phyloP scores from a whole-genome alignment of 257 asterid genomes.

The Striga asiatica region DNA sequence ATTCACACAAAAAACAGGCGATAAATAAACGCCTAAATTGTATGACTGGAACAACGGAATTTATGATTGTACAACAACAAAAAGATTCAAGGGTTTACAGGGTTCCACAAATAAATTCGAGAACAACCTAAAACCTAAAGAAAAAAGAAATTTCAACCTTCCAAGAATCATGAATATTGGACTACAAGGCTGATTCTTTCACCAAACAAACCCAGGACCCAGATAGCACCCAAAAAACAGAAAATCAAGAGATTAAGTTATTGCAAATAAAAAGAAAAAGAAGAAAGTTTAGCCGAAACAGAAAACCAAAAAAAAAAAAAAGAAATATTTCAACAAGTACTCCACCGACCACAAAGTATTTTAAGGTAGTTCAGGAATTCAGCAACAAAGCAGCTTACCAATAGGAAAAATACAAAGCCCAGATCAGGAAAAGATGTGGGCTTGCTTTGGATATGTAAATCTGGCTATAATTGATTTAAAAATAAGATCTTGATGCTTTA shows the following conservation, averaged over 20 bases:
- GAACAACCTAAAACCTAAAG: conserved; percentile 18
- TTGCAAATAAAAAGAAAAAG: too few species aligned
- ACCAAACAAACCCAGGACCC: conserved; percentile 47
- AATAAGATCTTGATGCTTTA: conserved; percentile 18
- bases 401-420: conserved; percentile 18
- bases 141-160: conserved; percentile 29
- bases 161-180: conserved; percentile 56
- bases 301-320: conserved; percentile 8
- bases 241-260: too few species aligned
- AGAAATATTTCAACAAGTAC: conserved; percentile 6
- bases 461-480: conserved; percentile 11
- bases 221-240: conserved; percentile 21
- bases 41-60: conserved; percentile 8
- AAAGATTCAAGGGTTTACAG: not conserved
- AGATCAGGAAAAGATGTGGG: conserved; percentile 33
- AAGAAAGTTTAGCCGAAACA: too few species aligned
- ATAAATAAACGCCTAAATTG: conserved; percentile 26
- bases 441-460: conserved; percentile 23
- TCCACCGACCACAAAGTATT: conserved; percentile 19
- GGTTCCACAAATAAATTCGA: conserved; percentile 9
- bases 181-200: conserved; percentile 36
- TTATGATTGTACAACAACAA: conserved; percentile 14
- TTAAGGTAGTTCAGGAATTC: too few species aligned
- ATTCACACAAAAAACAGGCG: conserved; percentile 24
- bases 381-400: conserved; percentile 16